Evolutionary conservation across 2,329 filamentous ascomycete genomes (phyloP), one percentile per base, ranked within the genome.

Genomic region (Cladorrhinum sp.): DNA sequence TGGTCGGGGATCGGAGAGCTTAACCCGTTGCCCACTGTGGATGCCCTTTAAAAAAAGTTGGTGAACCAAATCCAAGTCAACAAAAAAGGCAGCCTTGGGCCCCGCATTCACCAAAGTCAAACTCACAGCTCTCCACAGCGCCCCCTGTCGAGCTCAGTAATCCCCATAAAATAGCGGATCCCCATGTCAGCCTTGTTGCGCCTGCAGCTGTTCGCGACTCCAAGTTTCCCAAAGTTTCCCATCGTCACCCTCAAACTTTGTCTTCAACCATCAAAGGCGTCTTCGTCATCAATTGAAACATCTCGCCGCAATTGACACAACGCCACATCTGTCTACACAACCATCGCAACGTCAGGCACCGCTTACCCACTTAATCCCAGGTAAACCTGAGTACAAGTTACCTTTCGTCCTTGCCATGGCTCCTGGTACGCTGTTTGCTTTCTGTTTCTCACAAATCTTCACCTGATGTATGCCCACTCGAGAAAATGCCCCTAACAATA

Each of bases 41-140:
- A 59, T 52, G 51, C 64, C 60, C 62, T 58, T 58, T 61, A 68
- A 68, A 67, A n/a, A 68, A 68, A 65, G 61, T 66, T 60, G 56
- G 28, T 51, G 58, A 61, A 61, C 50, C 58, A 60, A 62, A 56
- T 59, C 55, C 33, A 66, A 65, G 63, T 60, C 62, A 65, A 58
- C 60, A 62, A 57, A 55, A 58, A 55, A 55, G 58, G 65, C 65
- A 67, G 65, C 64, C 64, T 67, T 66, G 62, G 61, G 59, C 60
- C 59, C 61, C 60, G 64, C 63, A 64, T 49, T 49, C 18, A 12
- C 63, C 62, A 66, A 65, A 62, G 58, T 28, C n/a, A n/a, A n/a
- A n/a, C n/a, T n/a, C n/a, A n/a, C n/a, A 28, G 26, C 26, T 28
- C 9, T 28, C 26, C 26, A 28, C 26, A 28, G 26, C 9, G 49